These are phyloP conservation scores for Boehmeria nivea DNA, from an alignment of 306 rosid genomes.

Conservation along the genomic window DNA sequence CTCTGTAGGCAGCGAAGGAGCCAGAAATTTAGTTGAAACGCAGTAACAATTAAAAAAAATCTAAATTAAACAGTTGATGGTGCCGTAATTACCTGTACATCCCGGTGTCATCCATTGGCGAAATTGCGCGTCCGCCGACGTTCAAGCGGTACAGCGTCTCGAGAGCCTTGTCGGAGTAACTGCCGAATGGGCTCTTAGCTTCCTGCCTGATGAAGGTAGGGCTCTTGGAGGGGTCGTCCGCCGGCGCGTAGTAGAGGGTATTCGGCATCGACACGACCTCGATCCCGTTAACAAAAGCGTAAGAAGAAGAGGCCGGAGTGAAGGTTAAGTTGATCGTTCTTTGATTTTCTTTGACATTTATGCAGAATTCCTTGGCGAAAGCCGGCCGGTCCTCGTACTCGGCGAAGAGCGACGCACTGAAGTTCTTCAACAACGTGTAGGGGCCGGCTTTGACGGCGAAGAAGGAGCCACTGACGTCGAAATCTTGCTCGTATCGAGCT, in stretches of 20 bases:
- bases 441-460: constrained; percentile 42
- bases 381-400: background rate
- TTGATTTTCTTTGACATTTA: background rate
- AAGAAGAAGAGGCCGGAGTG: background rate
- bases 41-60: too few relatives aligned
- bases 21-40: too few relatives aligned
- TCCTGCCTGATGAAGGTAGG: background rate
- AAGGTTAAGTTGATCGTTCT: background rate
- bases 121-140: background rate
- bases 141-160: background rate
- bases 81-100: background rate
- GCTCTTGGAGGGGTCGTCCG: background rate
- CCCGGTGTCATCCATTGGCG: background rate
- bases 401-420: constrained; percentile 31
- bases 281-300: constrained; percentile 6
- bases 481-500: constrained; percentile 9
- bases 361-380: constrained; percentile 1
- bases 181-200: background rate
- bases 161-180: background rate
- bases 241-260: background rate
- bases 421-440: constrained; percentile 42
- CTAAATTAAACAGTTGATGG: too few relatives aligned
- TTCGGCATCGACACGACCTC: constrained; percentile 3
- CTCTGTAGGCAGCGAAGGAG: too few relatives aligned
- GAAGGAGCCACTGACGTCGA: constrained; percentile 17